phyloP scores from a whole-genome alignment of 2,329 filamentous ascomycete species.

The Aureobasidium sp. region DNA sequence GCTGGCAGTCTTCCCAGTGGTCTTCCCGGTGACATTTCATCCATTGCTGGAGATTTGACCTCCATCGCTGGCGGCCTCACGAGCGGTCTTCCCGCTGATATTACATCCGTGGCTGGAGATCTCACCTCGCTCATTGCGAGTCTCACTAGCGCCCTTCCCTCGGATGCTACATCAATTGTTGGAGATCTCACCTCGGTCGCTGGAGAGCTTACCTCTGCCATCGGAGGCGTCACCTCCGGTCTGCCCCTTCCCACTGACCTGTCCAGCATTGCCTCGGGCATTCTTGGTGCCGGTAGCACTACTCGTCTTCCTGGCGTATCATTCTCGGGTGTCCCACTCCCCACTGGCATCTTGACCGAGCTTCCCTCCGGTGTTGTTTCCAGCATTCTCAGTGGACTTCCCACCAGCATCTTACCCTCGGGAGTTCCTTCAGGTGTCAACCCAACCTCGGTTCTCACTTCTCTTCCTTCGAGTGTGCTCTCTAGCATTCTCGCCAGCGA shows the following conservation, averaged over 20 bases:
- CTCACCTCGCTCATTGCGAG: no score
- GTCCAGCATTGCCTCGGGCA: background rate
- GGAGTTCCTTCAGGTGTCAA: background rate
- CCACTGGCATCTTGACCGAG: background rate
- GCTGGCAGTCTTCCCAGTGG: background rate
- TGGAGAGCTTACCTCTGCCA: no score
- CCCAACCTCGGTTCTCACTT: background rate
- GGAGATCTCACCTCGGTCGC: no score
- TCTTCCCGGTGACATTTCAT: background rate
- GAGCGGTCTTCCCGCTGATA: no score
- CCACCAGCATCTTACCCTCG: background rate
- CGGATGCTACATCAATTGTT: background rate
- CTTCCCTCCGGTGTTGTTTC: background rate
- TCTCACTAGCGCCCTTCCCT: no score
- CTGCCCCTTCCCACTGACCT: background rate
- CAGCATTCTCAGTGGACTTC: background rate
- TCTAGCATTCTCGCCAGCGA: conserved; percentile 2
- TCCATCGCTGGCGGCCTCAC: no score
- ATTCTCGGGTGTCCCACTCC: background rate
- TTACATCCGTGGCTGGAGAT: background rate
- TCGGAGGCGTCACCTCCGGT: background rate
- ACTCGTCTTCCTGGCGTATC: background rate
- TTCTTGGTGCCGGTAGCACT: background rate
- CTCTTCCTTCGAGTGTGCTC: background rate
- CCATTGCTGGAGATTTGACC: background rate